Base-by-base conservation (phyloP, 345 rosid species). In the Murraya koenigii region DNA sequence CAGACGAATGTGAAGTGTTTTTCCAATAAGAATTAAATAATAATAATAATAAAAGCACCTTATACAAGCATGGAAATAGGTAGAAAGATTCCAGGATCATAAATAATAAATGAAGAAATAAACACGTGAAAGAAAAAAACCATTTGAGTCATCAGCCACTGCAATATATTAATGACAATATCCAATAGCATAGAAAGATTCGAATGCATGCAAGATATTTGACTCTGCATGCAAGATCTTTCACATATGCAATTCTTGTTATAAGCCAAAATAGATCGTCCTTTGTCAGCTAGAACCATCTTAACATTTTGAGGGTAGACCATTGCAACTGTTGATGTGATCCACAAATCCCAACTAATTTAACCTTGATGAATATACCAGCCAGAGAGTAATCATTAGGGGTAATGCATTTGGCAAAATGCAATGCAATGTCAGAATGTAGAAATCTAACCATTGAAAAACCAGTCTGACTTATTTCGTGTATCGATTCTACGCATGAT, bases 391-490 rank as follows among this genome's bases (percentile, higher is more conserved):
- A 22, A 61, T 60, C 19, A 54, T 68, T 56, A 66, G 39, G 36
- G 35, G 28, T 64, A 66, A 70, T n/a, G 58, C 69, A 78, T n/a
- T 23, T 13, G 17, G 32, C 19, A 55, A 52, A 19, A 81, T 35
- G 62, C 15, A 15, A 61, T 39, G 73, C 56, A 55, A 74, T 55
- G 49, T 30, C 26, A 63, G 76, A 56, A 47, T 60, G 8, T 54
- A 63, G 72, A 77, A 28, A 75, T 73, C 88, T 78, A 77, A 92
- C 94, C 97, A 72, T 92, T 91, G 79, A 88, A 90, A 79, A 90
- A 82, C 98, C 99, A 95, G 81, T 95, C 98, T 0, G 99, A 95
- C 88, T 86, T 95, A 84, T 95, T 93, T 30, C 84, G 89, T 22
- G 90, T 85, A 78, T 94, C 93, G 13, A 95, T 93, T 89, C 86